Percentiles rank a stretch among this genome's conserved stretches.
phyloP scores from a whole-genome alignment of 106 monocot genomes.

The Acanthochlamys bracteata region DNA sequence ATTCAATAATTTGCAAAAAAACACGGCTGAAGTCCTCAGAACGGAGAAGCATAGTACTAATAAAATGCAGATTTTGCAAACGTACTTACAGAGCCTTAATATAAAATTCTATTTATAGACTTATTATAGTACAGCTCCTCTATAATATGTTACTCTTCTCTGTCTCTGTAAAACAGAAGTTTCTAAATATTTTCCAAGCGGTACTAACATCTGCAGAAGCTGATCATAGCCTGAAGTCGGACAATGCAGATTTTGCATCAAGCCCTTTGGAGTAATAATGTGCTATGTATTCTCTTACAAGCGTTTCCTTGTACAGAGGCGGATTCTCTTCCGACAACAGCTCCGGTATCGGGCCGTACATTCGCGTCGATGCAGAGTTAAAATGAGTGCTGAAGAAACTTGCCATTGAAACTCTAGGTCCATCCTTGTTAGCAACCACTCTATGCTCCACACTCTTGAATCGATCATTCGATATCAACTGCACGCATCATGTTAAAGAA shows the following conservation, averaged over 20 bases:
- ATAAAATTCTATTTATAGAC: too few relatives aligned
- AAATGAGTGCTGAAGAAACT: slow-evolving; percentile 6
- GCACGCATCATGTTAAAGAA: too few relatives aligned
- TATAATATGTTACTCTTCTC: too few relatives aligned
- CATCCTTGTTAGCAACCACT: slow-evolving; percentile 12
- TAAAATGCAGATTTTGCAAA: too few relatives aligned
- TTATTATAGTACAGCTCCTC: too few relatives aligned
- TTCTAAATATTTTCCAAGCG: too few relatives aligned
- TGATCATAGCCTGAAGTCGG: slow-evolving; percentile 8
- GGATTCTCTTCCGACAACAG: slow-evolving; percentile 11
- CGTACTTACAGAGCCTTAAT: too few relatives aligned
- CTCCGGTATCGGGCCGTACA: slow-evolving; percentile 19
- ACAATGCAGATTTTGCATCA: slow-evolving; percentile 1
- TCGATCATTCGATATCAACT: slow-evolving; percentile 22
- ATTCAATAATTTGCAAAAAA: too few relatives aligned
- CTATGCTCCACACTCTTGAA: slow-evolving; percentile 25
- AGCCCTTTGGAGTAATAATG: slow-evolving; percentile 2
- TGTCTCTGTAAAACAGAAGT: too few relatives aligned
- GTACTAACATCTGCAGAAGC: too few relatives aligned
- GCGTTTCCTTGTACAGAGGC: slow-evolving; percentile 10
- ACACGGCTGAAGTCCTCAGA: too few relatives aligned
- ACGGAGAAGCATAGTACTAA: too few relatives aligned
- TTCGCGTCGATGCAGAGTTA: neutral
- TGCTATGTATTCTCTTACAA: slow-evolving; percentile 5
- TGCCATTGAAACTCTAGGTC: slow-evolving; percentile 19